phyloP scores from a whole-genome alignment of 1,284 basidiomycete genomes.

The Leccinum variabile region DNA sequence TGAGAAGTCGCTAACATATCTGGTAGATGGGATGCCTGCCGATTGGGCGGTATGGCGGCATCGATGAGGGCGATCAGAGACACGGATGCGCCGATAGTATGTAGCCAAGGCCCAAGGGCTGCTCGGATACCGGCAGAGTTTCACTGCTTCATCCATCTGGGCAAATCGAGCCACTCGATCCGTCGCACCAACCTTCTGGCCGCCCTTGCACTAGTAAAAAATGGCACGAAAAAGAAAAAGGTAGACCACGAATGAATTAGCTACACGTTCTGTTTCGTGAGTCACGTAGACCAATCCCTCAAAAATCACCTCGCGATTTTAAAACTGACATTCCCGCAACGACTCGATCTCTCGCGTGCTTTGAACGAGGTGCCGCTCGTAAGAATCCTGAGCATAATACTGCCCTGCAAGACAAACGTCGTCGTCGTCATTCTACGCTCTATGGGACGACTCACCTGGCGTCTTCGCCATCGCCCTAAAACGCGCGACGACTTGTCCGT shows the following conservation, averaged over 20 bases:
- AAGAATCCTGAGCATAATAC: constrained; percentile 52
- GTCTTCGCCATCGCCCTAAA: constrained; percentile 54
- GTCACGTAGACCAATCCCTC: too few relatives aligned
- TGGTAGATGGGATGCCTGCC: too few relatives aligned
- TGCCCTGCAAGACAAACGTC: constrained; percentile 36
- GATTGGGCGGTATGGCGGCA: too few relatives aligned
- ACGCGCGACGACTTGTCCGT: constrained; percentile 64
- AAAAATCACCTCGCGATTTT: not conserved
- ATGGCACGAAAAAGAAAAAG: not conserved
- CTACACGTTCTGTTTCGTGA: not conserved
- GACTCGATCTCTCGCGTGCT: constrained; percentile 60
- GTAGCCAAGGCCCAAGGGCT: too few relatives aligned
- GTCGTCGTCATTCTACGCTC: not conserved
- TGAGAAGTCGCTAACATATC: too few relatives aligned
- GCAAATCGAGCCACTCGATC: not conserved
- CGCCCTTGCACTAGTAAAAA: too few relatives aligned
- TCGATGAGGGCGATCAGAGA: too few relatives aligned
- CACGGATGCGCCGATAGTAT: too few relatives aligned
- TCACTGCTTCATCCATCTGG: not conserved
- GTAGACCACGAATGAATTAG: not conserved
- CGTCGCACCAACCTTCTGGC: too few relatives aligned
- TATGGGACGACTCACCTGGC: constrained; percentile 41
- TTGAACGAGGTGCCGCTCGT: constrained; percentile 51
- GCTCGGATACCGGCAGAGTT: too few relatives aligned
- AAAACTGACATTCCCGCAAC: not conserved